Evolutionary conservation across 2,329 filamentous ascomycete species (phyloP).

Genomic region (Trichoderma sp.): DNA sequence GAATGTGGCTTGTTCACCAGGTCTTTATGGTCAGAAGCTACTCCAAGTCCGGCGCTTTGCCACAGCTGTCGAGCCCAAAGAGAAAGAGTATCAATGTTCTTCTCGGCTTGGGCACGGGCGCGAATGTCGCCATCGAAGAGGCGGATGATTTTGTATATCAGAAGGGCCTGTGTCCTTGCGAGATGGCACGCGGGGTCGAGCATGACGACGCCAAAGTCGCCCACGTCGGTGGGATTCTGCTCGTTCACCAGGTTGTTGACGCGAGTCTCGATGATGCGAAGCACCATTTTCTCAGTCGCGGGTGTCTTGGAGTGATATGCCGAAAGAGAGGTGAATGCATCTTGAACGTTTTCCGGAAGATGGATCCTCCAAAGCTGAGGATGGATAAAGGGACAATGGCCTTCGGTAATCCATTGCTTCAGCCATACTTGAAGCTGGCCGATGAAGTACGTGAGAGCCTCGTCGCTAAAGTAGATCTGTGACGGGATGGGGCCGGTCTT

Average conservation of each 20-base stretch:
- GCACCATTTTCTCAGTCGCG: not conserved
- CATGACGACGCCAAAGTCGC: conserved; percentile 7
- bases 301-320: conserved; percentile 7
- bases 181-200: conserved; percentile 10
- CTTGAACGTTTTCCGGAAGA: not conserved
- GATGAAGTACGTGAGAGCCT: conserved; percentile 12
- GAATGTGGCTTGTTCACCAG: not conserved
- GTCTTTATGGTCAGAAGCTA: not conserved
- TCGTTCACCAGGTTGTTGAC: not conserved
- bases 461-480: conserved; percentile 10
- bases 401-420: conserved; percentile 1
- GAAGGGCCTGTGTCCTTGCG: conserved; percentile 2
- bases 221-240: not conserved
- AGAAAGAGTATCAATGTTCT: conserved; percentile 7
- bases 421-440: not conserved
- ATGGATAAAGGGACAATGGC: conserved; percentile 11
- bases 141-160: conserved; percentile 12
- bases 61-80: conserved; percentile 12
- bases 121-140: conserved; percentile 15
- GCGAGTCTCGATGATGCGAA: conserved; percentile 10
- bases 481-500: not conserved
- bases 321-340: not conserved
- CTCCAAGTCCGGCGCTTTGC: not conserved
- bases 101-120: conserved; percentile 10
- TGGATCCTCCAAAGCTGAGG: conserved; percentile 7